These are phyloP conservation scores for Boletales sp. DNA, from an alignment of 768 basidiomycete genomes.

Conservation along the genomic window DNA sequence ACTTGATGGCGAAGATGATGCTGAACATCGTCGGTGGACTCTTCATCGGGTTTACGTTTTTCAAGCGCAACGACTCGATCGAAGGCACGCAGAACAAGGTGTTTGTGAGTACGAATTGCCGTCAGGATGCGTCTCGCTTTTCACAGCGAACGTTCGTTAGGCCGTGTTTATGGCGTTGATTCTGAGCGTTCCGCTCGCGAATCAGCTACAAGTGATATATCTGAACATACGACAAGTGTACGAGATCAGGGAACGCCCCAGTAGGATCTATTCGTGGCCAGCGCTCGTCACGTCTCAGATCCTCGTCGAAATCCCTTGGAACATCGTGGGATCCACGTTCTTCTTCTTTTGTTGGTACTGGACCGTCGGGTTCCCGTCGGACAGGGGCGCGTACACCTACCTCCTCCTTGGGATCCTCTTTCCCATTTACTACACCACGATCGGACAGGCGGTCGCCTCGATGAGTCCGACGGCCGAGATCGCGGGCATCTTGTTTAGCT, in stretches of 20 bases:
- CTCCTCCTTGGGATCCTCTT: conserved; percentile 52
- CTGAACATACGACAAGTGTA: conserved; percentile 58
- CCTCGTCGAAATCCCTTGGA: conserved; percentile 59
- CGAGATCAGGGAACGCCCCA: conserved; percentile 63
- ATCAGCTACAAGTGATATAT: conserved; percentile 63
- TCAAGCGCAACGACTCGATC: conserved; percentile 47
- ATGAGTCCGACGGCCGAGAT: conserved; percentile 60
- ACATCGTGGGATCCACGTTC: conserved; percentile 52
- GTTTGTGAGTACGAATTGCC: conserved; percentile 44
- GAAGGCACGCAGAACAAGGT: conserved; percentile 65
- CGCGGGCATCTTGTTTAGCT: conserved; percentile 53
- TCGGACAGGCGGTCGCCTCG: conserved; percentile 58
- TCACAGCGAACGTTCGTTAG: conserved; percentile 23
- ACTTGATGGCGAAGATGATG: conserved; percentile 55
- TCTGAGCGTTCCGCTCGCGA: conserved; percentile 47
- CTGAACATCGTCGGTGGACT: conserved; percentile 53
- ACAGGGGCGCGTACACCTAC: conserved; percentile 58
- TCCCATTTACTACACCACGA: conserved; percentile 59
- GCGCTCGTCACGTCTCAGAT: conserved; percentile 54
- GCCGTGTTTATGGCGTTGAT: conserved; percentile 57
- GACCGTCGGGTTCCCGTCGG: conserved; percentile 57
- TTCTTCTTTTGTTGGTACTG: conserved; percentile 70
- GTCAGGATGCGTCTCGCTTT: neutral
- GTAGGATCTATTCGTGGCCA: conserved; percentile 64
- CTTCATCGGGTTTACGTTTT: conserved; percentile 64